These are phyloP conservation scores for Botrytis squamosa DNA, from an alignment of 2,329 filamentous ascomycete species.

Conservation along the genomic window DNA sequence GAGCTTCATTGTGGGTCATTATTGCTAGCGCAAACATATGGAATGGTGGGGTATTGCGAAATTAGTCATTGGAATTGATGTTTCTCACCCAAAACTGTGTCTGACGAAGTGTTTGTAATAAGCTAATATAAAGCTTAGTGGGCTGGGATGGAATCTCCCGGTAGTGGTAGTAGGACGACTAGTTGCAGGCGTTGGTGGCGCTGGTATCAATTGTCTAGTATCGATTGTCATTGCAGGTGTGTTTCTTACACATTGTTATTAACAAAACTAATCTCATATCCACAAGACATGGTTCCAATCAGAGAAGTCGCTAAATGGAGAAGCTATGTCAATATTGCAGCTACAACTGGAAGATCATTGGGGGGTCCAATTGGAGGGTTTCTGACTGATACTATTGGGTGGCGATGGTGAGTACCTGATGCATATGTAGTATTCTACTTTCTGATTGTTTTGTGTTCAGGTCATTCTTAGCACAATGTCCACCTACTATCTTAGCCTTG, in stretches of 20 bases:
- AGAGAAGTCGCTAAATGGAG: constrained; percentile 54
- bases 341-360: constrained; percentile 51
- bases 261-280: background rate
- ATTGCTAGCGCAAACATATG: background rate
- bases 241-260: too few species aligned
- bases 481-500: constrained; percentile 52
- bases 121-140: constrained; percentile 36
- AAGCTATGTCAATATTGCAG: constrained; percentile 52
- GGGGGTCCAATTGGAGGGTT: constrained; percentile 57
- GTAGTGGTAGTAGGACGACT: constrained; percentile 51
- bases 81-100: background rate
- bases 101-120: fast-evolving
- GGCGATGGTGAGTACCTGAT: constrained; percentile 54
- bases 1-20: background rate
- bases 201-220: constrained; percentile 51
- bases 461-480: constrained; percentile 59
- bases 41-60: background rate
- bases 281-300: constrained; percentile 50
- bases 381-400: constrained; percentile 61
- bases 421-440: background rate
- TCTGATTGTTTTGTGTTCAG: constrained; percentile 6
- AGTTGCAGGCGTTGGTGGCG: constrained; percentile 52
- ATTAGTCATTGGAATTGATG: background rate
- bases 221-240: constrained; percentile 53
- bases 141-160: constrained; percentile 47